phyloP scores from a whole-genome alignment of 2,329 filamentous ascomycete species.

The Fusarium fracticaudum region DNA sequence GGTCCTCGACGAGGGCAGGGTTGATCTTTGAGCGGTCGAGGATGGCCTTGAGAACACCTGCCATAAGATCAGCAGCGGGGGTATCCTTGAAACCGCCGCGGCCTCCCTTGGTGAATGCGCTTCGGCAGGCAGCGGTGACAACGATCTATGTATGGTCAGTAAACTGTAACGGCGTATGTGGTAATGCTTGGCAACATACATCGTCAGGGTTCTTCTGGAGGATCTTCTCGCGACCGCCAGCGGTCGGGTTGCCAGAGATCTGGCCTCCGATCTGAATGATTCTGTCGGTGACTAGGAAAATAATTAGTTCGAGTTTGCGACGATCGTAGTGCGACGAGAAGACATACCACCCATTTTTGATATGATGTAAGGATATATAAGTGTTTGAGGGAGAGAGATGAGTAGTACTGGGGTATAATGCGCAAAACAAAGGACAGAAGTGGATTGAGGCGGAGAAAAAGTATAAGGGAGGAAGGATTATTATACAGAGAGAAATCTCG shows the following conservation, averaged over 20 bases:
- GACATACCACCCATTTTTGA: slow-evolving; percentile 52
- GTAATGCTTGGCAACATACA: slow-evolving; percentile 52
- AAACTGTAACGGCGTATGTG: not conserved
- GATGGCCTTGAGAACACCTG: slow-evolving; percentile 82
- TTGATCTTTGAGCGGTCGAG: slow-evolving; percentile 89
- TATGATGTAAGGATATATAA: slow-evolving; percentile 1
- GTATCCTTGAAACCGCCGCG: slow-evolving; percentile 98
- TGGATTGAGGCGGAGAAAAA: slow-evolving; percentile 5
- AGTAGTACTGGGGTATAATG: slow-evolving; percentile 17
- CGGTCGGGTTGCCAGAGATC: slow-evolving; percentile 67
- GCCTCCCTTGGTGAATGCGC: slow-evolving; percentile 90
- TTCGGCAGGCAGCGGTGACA: slow-evolving; percentile 90
- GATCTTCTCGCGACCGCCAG: slow-evolving; percentile 63
- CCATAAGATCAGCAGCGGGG: slow-evolving; percentile 83
- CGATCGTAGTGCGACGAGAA: not conserved
- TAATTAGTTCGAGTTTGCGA: slow-evolving; percentile 11
- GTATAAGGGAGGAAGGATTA: not conserved
- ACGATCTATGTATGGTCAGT: slow-evolving; percentile 69
- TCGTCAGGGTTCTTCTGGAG: slow-evolving; percentile 75
- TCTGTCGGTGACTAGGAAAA: slow-evolving; percentile 63
- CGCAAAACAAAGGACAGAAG: slow-evolving; percentile 8
- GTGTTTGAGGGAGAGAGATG: not conserved
- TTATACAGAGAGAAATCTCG: slow-evolving; percentile 33
- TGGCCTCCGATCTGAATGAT: slow-evolving; percentile 70
- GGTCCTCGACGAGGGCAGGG: slow-evolving; percentile 87